Base-by-base conservation (phyloP, 2,329 filamentous ascomycete species). In the Fusarium coicis region DNA sequence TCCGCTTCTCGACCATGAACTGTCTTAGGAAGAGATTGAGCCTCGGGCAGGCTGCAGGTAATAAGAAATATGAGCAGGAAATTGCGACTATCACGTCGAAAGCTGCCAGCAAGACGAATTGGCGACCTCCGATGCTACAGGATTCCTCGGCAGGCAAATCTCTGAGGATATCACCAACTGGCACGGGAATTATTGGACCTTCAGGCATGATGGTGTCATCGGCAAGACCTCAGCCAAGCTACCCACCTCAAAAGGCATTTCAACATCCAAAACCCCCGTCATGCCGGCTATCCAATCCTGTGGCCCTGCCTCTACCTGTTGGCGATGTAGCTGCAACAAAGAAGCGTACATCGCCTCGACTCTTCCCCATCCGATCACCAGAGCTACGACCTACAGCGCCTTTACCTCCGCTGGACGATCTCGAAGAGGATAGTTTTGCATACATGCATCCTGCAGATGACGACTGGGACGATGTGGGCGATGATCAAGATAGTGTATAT, bases 1-100 rank as follows among this genome's bases (percentile, higher is more conserved):
- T 91, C 30, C 90, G 92, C 55, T 90, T 89, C 26, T 91, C 91
- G 10, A 89, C 92, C 63, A 84, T 93, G 79, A 93, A 93, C 75
- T 81, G 87, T 15, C 83, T 91, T 14, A 83, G 89, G 23, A 82
- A 84, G 64, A 83, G 85, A 8, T 81, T 89, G 30, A 81, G 74
- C 11, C 47, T 74, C 28, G 74, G 62, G 10, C 70, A 73, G 14
- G 78, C 80, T n/a, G 81, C 77, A 75, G 14, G 76, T 77, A 52
- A 66, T 75, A 37, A 80, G 80, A 14, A 80, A 79, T 49, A 79
- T 11, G 76, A 76, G n/a, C 74, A 70, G 49, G 76, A 77, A 40
- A 56, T 75, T 16, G 70, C 64, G 10, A 72, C 63, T 16, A 75
- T 74, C 32, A 68, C 73, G 26, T 63, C 64, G 50, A 76, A 74